Evolutionary conservation across 345 rosid species (phyloP), one percentile per base, ranked within the genome.

Genomic region (Barbarea vulgaris): DNA sequence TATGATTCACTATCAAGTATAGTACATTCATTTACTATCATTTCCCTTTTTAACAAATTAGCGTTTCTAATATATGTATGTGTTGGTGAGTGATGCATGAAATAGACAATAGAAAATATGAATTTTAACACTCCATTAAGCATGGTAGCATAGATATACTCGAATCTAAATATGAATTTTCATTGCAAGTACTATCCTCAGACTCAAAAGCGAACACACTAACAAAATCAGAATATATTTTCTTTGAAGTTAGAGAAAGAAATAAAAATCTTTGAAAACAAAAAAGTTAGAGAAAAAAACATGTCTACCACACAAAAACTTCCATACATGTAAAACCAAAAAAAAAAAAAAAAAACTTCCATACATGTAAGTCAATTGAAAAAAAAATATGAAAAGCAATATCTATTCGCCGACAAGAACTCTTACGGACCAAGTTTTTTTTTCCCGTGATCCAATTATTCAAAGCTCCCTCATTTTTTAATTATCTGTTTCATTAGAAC

Each of bases 401-500:
- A 61, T 39, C 15, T 51, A 17, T 51, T 31, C 7, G 57, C 56
- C 56, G 28, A 51, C 66, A 41, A 53, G 41, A 55, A 52, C 65
- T 39, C 44, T 53, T 19, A 39, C 17, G 17, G 60, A 21, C 21
- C 42, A 48, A 51, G 24, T 31, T 63, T 13, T 31, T 63, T 13
- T 6, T 19, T 21, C 9, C 13, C 54, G 17, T 42, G 30, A 30
- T 41, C 24, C 25, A 30, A 2, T 54, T 41, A 64, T 39, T 25
- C 11, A 10, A 52, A 63, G 24, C 18, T 36, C 42, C 6, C 31
- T n/a, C 3, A 4, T 9, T 12, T 9, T 70, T 34, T 6, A 11
- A 24, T 27, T 3, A 18, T 46, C 9, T 15, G 24, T 34, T 69
- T 41, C n/a, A 41, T 42, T 69, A 21, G 3, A 37, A 25, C 19